A percentile compares a stretch with the other conserved stretches of the same genome.
These are phyloP conservation scores for Crithidia expoeki DNA, from an alignment of 208 protist genomes.

Conservation along the genomic window DNA sequence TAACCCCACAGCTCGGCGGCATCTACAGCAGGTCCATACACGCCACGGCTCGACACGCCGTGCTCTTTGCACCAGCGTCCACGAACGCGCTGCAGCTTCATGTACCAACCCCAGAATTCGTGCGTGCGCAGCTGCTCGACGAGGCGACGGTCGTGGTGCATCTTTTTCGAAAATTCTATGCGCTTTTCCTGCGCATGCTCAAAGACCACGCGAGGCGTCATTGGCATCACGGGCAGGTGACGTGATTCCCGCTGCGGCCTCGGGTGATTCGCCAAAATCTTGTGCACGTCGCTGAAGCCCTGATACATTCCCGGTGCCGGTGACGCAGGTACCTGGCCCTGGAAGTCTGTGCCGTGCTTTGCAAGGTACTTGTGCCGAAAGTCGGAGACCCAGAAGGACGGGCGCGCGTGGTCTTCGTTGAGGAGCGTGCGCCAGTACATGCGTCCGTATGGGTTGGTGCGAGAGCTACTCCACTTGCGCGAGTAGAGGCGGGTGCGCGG, in stretches of 20 bases:
- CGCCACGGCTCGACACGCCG: constrained; percentile 86
- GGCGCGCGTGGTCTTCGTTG: constrained; percentile 80
- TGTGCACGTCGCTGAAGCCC: constrained; percentile 86
- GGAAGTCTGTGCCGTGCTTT: constrained; percentile 85
- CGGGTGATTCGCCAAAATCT: constrained; percentile 85
- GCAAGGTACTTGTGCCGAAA: constrained; percentile 89
- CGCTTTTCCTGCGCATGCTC: constrained; percentile 87
- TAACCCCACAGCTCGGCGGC: constrained; percentile 87
- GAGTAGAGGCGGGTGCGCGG: constrained; percentile 71
- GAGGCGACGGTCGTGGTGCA: constrained; percentile 71
- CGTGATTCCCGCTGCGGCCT: constrained; percentile 91
- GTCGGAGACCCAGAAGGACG: constrained; percentile 92
- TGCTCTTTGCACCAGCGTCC: constrained; percentile 91
- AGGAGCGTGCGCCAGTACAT: constrained; percentile 86
- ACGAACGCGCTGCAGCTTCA: constrained; percentile 91
- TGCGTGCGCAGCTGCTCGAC: constrained; percentile 74
- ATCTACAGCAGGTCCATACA: constrained; percentile 91
- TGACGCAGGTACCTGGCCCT: constrained; percentile 82
- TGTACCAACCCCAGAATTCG: constrained; percentile 93
- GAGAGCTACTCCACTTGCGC: constrained; percentile 77
- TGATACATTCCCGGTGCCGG: constrained; percentile 90
- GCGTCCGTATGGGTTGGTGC: constrained; percentile 83
- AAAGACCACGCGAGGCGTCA: constrained; percentile 90
- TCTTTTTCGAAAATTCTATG: constrained; percentile 83
- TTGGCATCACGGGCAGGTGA: constrained; percentile 88